Percentiles rank a stretch among this genome's conserved stretches.
Evolutionary conservation across 148 eudicot genomes (phyloP).

Genomic region (Hydrangea macrophylla): DNA sequence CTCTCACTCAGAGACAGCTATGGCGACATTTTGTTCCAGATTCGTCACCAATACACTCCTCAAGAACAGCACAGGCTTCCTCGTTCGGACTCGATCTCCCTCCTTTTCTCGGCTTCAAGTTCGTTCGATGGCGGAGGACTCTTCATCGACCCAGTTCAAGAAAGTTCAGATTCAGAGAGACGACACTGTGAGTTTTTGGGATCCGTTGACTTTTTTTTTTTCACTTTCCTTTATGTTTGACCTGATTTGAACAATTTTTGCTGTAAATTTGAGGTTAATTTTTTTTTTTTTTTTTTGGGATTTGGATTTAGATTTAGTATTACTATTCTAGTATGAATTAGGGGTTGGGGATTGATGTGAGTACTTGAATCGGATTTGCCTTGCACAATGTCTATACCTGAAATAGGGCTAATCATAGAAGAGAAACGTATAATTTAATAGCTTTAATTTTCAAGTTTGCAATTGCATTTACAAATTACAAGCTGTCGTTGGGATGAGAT

Average conservation of each 20-base stretch:
- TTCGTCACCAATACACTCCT: slow-evolving; percentile 24
- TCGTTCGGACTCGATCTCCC: slow-evolving; percentile 12
- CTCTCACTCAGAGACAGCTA: too few species aligned
- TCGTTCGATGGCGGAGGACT: slow-evolving; percentile 67
- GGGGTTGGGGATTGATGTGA: not conserved
- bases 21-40: slow-evolving; percentile 24
- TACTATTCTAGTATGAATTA: not conserved
- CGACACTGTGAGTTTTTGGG: slow-evolving; percentile 57
- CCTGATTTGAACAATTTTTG: not conserved
- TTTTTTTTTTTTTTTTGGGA: not conserved
- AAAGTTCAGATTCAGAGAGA: slow-evolving; percentile 76
- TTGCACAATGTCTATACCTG: not conserved
- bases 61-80: not conserved
- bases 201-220: not conserved
- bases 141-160: slow-evolving; percentile 45
- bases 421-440: too few species aligned
- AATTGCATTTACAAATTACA: too few species aligned
- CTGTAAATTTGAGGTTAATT: not conserved
- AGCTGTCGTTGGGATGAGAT: too few species aligned
- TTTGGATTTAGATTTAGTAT: not conserved
- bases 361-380: too few species aligned
- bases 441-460: too few species aligned
- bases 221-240: not conserved
- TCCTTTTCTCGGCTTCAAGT: slow-evolving; percentile 28
- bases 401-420: not conserved